These are phyloP conservation scores for Hortiboletus campestris DNA, from an alignment of 768 basidiomycete species.

Conservation along the genomic window DNA sequence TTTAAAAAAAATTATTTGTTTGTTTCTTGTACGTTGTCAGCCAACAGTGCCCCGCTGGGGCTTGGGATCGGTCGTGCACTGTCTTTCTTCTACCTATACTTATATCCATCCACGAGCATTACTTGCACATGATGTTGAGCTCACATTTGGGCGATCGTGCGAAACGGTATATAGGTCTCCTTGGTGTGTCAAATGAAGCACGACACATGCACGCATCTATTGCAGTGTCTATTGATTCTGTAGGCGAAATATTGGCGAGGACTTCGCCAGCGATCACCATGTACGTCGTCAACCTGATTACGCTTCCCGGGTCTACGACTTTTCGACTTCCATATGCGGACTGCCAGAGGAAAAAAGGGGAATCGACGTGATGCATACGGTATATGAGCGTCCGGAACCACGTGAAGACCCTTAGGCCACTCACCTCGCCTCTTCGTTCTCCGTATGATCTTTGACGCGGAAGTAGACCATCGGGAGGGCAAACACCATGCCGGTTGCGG, in stretches of 20 bases:
- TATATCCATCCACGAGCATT: not conserved
- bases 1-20: not conserved
- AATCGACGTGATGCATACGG: not conserved
- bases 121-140: not conserved
- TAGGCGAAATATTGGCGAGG: not conserved
- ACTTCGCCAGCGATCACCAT: not conserved
- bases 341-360: not conserved
- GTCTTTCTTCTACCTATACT: not conserved
- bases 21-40: not conserved
- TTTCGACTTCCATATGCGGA: not conserved
- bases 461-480: conserved; percentile 72
- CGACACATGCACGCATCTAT: not conserved
- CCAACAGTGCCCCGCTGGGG: not conserved
- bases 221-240: not conserved
- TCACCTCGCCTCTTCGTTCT: conserved; percentile 54
- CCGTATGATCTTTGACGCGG: conserved; percentile 60
- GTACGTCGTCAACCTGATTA: not conserved
- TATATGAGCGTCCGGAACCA: not conserved
- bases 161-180: too few relatives aligned
- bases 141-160: too few relatives aligned
- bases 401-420: conserved; percentile 8
- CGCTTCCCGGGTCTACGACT: not conserved
- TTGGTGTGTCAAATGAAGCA: not conserved
- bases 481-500: conserved; percentile 62
- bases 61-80: not conserved